These are phyloP conservation scores for Aspergillus coremiiformis DNA, from an alignment of 495 filamentous ascomycete genomes.

Conservation along the genomic window DNA sequence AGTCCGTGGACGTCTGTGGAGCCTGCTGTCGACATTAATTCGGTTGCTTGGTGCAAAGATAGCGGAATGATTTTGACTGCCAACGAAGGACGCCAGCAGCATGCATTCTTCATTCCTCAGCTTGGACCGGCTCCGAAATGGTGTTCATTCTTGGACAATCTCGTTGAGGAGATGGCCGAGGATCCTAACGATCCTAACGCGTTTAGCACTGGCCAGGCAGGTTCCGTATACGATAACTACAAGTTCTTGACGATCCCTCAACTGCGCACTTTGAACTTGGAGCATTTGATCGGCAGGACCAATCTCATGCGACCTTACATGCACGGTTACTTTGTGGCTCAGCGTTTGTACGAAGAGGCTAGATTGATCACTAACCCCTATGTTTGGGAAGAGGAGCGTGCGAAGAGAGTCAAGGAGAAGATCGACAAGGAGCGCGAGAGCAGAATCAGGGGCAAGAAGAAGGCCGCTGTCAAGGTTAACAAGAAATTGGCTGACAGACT, in stretches of 20 bases:
- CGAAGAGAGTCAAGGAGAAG: slow-evolving; percentile 80
- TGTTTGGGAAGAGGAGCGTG: slow-evolving; percentile 80
- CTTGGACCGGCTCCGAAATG: slow-evolving; percentile 87
- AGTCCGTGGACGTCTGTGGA: slow-evolving; percentile 91
- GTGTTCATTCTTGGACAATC: slow-evolving; percentile 93
- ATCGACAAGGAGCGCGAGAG: slow-evolving; percentile 90
- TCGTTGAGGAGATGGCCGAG: slow-evolving; percentile 98
- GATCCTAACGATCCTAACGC: slow-evolving; percentile 61
- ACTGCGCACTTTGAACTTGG: slow-evolving; percentile 69
- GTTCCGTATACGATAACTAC: slow-evolving; percentile 93
- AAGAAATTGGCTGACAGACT: slow-evolving; percentile 77
- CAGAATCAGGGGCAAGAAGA: slow-evolving; percentile 86
- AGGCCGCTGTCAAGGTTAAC: slow-evolving; percentile 86
- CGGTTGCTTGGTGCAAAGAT: slow-evolving; percentile 78
- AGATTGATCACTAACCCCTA: slow-evolving; percentile 85
- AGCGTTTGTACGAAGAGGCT: slow-evolving; percentile 91
- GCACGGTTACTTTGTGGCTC: slow-evolving; percentile 96
- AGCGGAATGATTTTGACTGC: slow-evolving; percentile 91
- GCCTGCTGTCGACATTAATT: slow-evolving; percentile 88
- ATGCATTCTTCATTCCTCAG: slow-evolving; percentile 93
- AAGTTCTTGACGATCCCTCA: slow-evolving; percentile 90
- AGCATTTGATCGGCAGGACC: slow-evolving; percentile 80
- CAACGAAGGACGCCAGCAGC: slow-evolving; percentile 87
- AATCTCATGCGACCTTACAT: slow-evolving; percentile 88
- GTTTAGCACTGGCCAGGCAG: slow-evolving; percentile 43